Evolutionary conservation across 441 rosid genomes (phyloP).

Genomic region (Brassica balearica): DNA sequence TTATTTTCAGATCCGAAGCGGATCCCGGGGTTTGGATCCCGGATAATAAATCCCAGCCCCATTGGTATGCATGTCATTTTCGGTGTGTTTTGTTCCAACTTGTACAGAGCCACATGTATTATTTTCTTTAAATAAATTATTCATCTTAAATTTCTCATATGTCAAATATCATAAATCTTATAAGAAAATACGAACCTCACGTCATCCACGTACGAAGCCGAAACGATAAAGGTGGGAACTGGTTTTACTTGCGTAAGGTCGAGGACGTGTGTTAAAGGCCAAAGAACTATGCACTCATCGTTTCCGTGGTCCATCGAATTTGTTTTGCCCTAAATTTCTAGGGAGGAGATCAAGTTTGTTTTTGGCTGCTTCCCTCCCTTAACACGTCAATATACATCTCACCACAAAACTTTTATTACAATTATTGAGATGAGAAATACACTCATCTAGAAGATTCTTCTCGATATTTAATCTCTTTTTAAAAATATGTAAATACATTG

Average conservation of each 20-base stretch:
- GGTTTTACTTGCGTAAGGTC: not conserved
- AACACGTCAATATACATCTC: conserved; percentile 5
- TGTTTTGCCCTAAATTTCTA: not conserved
- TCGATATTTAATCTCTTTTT: not conserved
- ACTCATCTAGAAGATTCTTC: not conserved
- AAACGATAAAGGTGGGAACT: conserved; percentile 5
- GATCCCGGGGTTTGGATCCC: too few relatives aligned
- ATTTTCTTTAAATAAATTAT: not conserved
- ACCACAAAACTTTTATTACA: conserved; percentile 9
- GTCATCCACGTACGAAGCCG: not conserved
- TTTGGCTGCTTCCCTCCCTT: not conserved
- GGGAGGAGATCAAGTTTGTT: not conserved
- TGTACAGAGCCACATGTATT: not conserved
- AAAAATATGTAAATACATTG: not conserved
- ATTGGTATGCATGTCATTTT: not conserved
- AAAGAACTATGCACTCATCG: not conserved
- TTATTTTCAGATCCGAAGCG: too few relatives aligned
- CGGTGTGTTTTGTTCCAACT: not conserved
- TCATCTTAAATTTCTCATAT: not conserved
- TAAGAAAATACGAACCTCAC: not conserved
- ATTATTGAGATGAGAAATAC: not conserved
- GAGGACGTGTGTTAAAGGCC: not conserved
- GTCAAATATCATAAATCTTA: not conserved
- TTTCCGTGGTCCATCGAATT: conserved; percentile 6
- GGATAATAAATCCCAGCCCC: too few relatives aligned